phyloP scores from a whole-genome alignment of 1,284 basidiomycete species.

The Trichosporon inkin region DNA sequence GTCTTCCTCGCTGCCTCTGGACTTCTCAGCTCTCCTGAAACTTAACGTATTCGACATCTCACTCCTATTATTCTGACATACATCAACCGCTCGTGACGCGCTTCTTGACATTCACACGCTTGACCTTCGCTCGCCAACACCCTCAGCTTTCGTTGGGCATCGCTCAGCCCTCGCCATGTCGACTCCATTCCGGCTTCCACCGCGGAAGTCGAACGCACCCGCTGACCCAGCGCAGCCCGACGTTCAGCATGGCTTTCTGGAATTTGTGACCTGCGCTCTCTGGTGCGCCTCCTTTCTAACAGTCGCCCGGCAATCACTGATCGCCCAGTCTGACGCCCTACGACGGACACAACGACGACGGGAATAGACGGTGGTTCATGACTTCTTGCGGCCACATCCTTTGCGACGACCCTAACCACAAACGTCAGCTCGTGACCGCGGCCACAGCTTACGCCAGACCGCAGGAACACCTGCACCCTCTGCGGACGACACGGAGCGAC shows the following conservation, averaged over 20 bases:
- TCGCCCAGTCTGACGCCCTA: not conserved
- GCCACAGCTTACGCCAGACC: slow-evolving; percentile 16
- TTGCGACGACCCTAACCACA: slow-evolving; percentile 30
- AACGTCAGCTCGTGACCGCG: slow-evolving; percentile 22
- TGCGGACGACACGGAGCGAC: slow-evolving; percentile 17
- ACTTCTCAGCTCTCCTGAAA: not conserved
- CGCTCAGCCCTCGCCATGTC: not conserved
- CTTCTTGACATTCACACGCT: not conserved
- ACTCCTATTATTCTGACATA: not conserved
- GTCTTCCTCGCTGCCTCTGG: not conserved
- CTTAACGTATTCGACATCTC: too few species aligned
- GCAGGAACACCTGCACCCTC: slow-evolving; percentile 20
- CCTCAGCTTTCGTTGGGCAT: not conserved
- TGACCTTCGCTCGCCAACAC: not conserved
- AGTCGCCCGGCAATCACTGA: not conserved
- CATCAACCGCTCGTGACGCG: not conserved
- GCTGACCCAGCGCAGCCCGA: not conserved
- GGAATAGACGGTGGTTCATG: slow-evolving; percentile 35
- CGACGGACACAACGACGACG: not conserved
- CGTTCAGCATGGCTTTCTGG: slow-evolving; percentile 27
- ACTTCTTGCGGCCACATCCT: slow-evolving; percentile 44
- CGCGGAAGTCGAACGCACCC: not conserved
- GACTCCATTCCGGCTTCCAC: not conserved
- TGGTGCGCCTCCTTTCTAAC: slow-evolving; percentile 26
- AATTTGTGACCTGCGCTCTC: slow-evolving; percentile 32